phyloP scores from a whole-genome alignment of 2,329 filamentous ascomycete species.

The Tolypocladium album region DNA sequence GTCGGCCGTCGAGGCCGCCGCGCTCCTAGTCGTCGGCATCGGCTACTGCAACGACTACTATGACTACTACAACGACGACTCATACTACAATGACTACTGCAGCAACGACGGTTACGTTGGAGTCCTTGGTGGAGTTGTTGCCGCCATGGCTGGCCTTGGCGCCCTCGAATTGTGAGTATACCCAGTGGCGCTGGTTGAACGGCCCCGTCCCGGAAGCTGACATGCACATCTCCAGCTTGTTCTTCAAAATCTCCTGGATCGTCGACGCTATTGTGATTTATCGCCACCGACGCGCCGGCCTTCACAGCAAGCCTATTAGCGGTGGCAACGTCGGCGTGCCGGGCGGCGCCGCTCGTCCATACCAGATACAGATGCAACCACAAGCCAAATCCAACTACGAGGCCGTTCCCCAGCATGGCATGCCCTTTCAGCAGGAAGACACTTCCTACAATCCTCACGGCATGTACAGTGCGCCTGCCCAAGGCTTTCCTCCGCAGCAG shows the following conservation, averaged over 20 bases:
- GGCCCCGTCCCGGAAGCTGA: background rate
- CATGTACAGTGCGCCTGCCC: conserved; percentile 3
- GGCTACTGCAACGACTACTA: conserved; percentile 13
- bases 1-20: conserved; percentile 23
- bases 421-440: conserved; percentile 8
- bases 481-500: conserved; percentile 1
- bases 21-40: conserved; percentile 8
- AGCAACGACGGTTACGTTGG: background rate
- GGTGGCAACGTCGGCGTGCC: background rate
- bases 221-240: conserved; percentile 18
- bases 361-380: conserved; percentile 4
- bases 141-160: conserved; percentile 28
- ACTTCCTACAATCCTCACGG: conserved; percentile 7
- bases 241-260: conserved; percentile 29
- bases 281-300: conserved; percentile 31
- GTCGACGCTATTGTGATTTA: conserved; percentile 29
- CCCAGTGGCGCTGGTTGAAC: background rate
- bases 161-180: conserved; percentile 30
- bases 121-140: conserved; percentile 7
- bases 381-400: conserved; percentile 2
- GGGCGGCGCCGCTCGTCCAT: background rate
- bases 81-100: background rate
- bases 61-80: conserved; percentile 1
- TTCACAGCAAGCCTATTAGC: conserved; percentile 22
- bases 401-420: conserved; percentile 7